Base-by-base conservation (phyloP, 768 basidiomycete species). In the Serendipita sp. region DNA sequence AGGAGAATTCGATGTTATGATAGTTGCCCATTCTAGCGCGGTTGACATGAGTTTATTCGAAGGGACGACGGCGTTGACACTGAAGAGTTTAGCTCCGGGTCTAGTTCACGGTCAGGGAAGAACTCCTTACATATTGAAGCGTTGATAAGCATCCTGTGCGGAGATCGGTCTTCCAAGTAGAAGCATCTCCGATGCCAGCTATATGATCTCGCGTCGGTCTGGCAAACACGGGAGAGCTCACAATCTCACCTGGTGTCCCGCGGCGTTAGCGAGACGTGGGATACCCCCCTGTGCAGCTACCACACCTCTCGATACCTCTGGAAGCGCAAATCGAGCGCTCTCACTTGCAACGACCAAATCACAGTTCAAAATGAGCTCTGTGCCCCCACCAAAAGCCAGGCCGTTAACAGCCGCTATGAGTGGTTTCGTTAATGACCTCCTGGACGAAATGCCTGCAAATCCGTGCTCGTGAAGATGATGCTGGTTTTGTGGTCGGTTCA, bases 331-430 rank as follows among this genome's bases (percentile, higher is more conserved):
- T 62, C 77, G 80, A 2, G 87, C 82, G 16, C 81, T 79, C 58
- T 82, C 76, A 64, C 76, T 79, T 1, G 88, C 83, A 20, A 90
- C 71, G 61, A 90, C 86, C 28, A 90, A 68, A 68, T 90, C 89
- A 65, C 86, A 89, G 66, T 90, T 91, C 3, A 90, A 67, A 1
- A 88, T 65, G 58, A 86, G 77, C 69, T 86, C 85, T 65, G 80
- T 74, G 4, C 83, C 85, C 1, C 85, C 85, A 22, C 69, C 69
- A 58, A 66, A 64, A 0, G 83, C 81, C 31, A 83, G 79, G n/a
- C 88, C 88, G 63, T 82, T 80, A 1, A 89, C 88, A 2, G 89
- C 88, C 13, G 88, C 89, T 51, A 90, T 84, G 60, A 89, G 80
- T 3, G 87, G 87, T 69, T 90, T 90, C 64, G 71, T 75, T 0